Conservation (phyloP, 306 rosid species). For the Carpinus viminea region DNA sequence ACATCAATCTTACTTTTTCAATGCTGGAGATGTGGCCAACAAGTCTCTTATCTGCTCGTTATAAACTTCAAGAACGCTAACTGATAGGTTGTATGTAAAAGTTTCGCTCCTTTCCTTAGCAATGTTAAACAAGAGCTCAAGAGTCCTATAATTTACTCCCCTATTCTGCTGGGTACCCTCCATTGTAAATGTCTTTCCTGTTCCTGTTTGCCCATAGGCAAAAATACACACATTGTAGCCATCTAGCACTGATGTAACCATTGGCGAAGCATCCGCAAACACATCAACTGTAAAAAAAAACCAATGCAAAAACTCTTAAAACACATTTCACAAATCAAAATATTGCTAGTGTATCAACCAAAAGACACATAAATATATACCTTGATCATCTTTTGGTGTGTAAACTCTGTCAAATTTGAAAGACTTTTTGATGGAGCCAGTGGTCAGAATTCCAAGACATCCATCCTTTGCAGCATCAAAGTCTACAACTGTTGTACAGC, state of each 20-base stretch:
- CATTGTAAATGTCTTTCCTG: constrained; percentile 93
- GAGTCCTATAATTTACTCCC: constrained; percentile 89
- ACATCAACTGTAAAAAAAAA: constrained; percentile 66
- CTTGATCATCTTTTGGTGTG: constrained; percentile 84
- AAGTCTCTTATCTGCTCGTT: constrained; percentile 91
- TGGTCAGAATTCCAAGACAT: constrained; percentile 62
- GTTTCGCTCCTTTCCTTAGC: constrained; percentile 69
- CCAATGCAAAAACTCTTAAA: constrained; percentile 22
- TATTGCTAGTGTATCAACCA: not conserved
- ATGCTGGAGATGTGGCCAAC: constrained; percentile 56
- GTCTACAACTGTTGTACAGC: constrained; percentile 66
- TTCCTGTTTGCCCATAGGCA: constrained; percentile 95
- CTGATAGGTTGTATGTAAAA: constrained; percentile 60
- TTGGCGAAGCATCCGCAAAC: constrained; percentile 77
- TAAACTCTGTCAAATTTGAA: constrained; percentile 83
- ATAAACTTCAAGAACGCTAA: constrained; percentile 90
- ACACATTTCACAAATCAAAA: not conserved
- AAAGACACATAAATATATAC: constrained; percentile 27
- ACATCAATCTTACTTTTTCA: constrained; percentile 62
- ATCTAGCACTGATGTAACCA: constrained; percentile 78
- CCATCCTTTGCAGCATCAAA: constrained; percentile 87
- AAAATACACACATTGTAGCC: constrained; percentile 90
- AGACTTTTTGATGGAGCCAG: constrained; percentile 58
- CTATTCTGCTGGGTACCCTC: constrained; percentile 80
- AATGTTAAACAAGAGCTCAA: constrained; percentile 67